Evolutionary conservation across 2,329 filamentous ascomycete genomes (phyloP).

Genomic region (Massarina eburnea): DNA sequence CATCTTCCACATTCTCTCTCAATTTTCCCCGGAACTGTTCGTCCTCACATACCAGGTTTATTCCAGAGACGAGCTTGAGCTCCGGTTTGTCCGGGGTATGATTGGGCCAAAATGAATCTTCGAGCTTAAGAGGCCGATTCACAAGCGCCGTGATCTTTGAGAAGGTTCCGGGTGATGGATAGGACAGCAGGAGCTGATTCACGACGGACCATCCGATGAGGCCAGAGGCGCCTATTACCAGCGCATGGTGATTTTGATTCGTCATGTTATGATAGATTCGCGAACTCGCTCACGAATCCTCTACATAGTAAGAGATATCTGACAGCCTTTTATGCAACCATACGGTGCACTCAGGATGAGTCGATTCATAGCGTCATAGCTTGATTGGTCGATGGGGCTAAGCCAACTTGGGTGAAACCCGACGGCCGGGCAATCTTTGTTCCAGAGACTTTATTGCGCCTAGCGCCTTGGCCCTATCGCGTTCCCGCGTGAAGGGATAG

Average conservation of each 20-base stretch:
- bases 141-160: conserved; percentile 41
- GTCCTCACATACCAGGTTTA: conserved; percentile 32
- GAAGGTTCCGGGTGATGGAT: conserved; percentile 35
- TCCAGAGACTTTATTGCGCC: no score
- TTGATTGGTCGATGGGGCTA: no score
- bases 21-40: conserved; percentile 23
- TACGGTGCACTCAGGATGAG: no score
- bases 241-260: conserved; percentile 27
- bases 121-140: conserved; percentile 38
- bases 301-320: no score
- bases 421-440: no score
- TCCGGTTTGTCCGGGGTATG: conserved; percentile 10
- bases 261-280: no score
- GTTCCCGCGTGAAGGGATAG: no score
- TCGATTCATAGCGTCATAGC: no score
- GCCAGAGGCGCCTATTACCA: conserved; percentile 46
- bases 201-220: conserved; percentile 47
- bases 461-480: no score
- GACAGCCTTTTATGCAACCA: no score
- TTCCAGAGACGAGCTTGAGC: conserved; percentile 35
- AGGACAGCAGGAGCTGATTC: conserved; percentile 38
- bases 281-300: no score
- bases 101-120: conserved; percentile 40
- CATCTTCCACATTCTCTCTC: conserved; percentile 26
- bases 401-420: no score